phyloP scores from a whole-genome alignment of 306 rosid species.

The Geum urbanum region DNA sequence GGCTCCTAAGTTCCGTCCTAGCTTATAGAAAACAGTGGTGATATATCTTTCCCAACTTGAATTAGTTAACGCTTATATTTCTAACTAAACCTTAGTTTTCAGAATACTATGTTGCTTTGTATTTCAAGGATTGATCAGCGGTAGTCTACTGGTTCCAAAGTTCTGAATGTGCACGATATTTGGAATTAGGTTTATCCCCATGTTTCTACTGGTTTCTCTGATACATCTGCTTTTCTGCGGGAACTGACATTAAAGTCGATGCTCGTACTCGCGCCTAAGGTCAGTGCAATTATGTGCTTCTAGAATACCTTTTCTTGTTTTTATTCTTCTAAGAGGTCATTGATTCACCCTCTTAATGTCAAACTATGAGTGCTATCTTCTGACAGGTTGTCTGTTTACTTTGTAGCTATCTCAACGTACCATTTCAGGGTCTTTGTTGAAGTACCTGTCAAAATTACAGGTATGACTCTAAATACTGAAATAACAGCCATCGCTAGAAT shows the following conservation, averaged over 20 bases:
- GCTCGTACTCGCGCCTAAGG: constrained; percentile 94
- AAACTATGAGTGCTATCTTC: constrained; percentile 12
- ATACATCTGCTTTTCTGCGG: constrained; percentile 93
- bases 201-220: constrained; percentile 90
- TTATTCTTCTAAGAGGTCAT: no score
- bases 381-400: constrained; percentile 14
- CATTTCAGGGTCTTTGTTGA: constrained; percentile 86
- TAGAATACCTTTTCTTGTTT: neutral
- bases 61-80: constrained; percentile 69
- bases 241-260: constrained; percentile 95
- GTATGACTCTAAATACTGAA: constrained; percentile 39
- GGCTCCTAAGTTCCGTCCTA: constrained; percentile 87
- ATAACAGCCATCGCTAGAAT: constrained; percentile 1
- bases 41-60: constrained; percentile 28
- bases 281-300: constrained; percentile 24
- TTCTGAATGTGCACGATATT: constrained; percentile 29
- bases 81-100: neutral
- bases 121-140: constrained; percentile 10
- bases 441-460: constrained; percentile 96
- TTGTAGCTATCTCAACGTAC: constrained; percentile 96
- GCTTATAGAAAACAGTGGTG: constrained; percentile 53
- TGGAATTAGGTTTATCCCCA: constrained; percentile 83
- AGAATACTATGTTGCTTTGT: neutral
- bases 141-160: constrained; percentile 17
- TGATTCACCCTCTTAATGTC: no score